These are phyloP conservation scores for Daldinia loculata DNA, from an alignment of 495 filamentous ascomycete genomes.

Conservation along the genomic window DNA sequence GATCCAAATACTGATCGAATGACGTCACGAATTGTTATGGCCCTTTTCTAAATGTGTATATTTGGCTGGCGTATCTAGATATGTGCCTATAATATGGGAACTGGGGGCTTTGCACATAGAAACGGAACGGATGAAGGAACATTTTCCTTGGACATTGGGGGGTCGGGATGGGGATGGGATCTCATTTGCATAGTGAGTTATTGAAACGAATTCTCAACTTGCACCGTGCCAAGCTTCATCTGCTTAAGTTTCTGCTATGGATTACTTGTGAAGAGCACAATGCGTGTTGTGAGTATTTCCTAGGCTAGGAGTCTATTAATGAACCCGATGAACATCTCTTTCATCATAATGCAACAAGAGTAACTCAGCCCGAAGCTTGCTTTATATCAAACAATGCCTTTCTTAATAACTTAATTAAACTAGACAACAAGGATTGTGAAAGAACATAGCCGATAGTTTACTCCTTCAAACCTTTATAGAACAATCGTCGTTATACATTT, in stretches of 20 bases:
- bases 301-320: too few relatives aligned
- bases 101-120: constrained; percentile 16
- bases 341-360: not conserved
- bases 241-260: not conserved
- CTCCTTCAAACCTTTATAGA: not conserved
- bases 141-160: not conserved
- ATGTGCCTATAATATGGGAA: constrained; percentile 7
- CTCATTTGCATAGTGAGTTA: constrained; percentile 7
- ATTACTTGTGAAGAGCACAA: too few relatives aligned
- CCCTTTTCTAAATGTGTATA: constrained; percentile 34
- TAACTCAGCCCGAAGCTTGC: not conserved
- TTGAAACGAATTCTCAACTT: not conserved
- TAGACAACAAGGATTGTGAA: not conserved
- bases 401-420: not conserved
- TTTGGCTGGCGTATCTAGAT: constrained; percentile 24
- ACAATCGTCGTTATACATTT: not conserved
- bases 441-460: not conserved
- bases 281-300: too few relatives aligned
- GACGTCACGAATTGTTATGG: constrained; percentile 41
- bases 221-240: not conserved
- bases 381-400: not conserved
- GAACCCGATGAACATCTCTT: too few relatives aligned
- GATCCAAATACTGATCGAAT: constrained; percentile 15
- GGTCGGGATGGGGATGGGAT: constrained; percentile 4
- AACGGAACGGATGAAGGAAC: constrained; percentile 8